These are phyloP conservation scores for Dactylellina haptotyla DNA, from an alignment of 2,329 filamentous ascomycete genomes.

Conservation along the genomic window DNA sequence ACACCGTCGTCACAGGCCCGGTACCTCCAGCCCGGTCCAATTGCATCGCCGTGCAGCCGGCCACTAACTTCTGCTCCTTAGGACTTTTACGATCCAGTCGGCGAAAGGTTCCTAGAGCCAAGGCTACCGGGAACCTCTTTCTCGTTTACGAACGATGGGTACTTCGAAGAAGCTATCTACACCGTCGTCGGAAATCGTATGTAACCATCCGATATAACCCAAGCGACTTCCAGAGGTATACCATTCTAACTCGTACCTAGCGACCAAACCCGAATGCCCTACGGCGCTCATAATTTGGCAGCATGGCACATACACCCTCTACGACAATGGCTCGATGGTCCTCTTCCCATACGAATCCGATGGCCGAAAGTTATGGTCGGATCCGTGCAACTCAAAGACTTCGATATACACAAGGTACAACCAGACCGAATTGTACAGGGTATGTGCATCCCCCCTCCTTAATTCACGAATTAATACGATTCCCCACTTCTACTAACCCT, in stretches of 20 bases:
- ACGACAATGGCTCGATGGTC: constrained; percentile 69
- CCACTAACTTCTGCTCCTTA: constrained; percentile 59
- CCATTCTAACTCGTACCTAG: constrained; percentile 60
- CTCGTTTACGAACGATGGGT: constrained; percentile 75
- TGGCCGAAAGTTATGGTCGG: constrained; percentile 73
- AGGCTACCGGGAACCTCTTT: constrained; percentile 75
- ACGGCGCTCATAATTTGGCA: constrained; percentile 77
- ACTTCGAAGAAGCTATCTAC: constrained; percentile 76
- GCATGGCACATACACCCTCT: constrained; percentile 71
- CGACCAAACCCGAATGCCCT: constrained; percentile 70
- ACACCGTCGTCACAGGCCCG: constrained; percentile 74
- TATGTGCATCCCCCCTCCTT: constrained; percentile 59
- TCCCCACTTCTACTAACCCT: not conserved
- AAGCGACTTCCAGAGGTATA: not conserved
- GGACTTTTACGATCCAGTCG: constrained; percentile 75
- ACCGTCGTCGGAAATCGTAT: constrained; percentile 75
- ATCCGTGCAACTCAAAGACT: constrained; percentile 70
- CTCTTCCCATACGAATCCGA: constrained; percentile 73
- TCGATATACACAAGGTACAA: constrained; percentile 74
- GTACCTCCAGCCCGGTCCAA: constrained; percentile 64
- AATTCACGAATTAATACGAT: not conserved
- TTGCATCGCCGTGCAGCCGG: constrained; percentile 24
- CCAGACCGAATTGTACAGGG: constrained; percentile 71
- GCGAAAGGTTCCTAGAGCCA: constrained; percentile 74
- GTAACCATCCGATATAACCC: constrained; percentile 58